Conservation (phyloP, 2,329 filamentous ascomycete genomes). For the Aureobasidium musti region DNA sequence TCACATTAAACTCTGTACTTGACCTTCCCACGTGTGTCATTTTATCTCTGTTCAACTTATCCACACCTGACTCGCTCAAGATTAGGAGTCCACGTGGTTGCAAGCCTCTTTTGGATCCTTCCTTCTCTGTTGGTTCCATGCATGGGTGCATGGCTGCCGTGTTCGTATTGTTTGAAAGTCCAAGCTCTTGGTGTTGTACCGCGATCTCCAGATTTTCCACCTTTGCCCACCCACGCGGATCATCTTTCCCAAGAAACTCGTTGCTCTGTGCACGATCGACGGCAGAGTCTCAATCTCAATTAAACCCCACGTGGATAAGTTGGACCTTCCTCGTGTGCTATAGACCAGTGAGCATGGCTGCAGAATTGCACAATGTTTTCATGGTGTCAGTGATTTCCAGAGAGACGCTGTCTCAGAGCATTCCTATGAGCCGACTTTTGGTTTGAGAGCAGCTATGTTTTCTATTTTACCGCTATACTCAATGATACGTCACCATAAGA, state of each 20-base stretch:
- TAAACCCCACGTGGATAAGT: too few relatives aligned
- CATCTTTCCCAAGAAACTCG: not conserved
- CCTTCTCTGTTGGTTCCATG: slow-evolving; percentile 2
- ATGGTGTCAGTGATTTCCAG: too few relatives aligned
- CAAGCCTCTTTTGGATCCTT: not conserved
- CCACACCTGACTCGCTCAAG: too few relatives aligned
- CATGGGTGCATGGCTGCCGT: not conserved
- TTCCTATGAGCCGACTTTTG: too few relatives aligned
- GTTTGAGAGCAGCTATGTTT: too few relatives aligned
- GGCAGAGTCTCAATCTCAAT: not conserved
- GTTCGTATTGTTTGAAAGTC: not conserved
- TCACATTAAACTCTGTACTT: not conserved
- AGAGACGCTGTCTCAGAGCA: too few relatives aligned
- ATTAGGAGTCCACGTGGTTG: not conserved
- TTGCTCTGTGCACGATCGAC: not conserved
- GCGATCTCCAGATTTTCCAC: slow-evolving; percentile 4
- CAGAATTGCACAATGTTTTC: too few relatives aligned
- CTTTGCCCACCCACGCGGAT: not conserved
- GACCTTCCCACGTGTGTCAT: not conserved
- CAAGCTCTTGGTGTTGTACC: not conserved
- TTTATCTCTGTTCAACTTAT: not conserved
- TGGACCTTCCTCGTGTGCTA: too few relatives aligned
- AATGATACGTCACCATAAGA: too few relatives aligned
- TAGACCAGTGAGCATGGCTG: too few relatives aligned
- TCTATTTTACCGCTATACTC: too few relatives aligned